Evolutionary conservation across 768 basidiomycete species (phyloP), one percentile per base, ranked within the genome.

Genomic region (Pilatotrama ljubarskyi): DNA sequence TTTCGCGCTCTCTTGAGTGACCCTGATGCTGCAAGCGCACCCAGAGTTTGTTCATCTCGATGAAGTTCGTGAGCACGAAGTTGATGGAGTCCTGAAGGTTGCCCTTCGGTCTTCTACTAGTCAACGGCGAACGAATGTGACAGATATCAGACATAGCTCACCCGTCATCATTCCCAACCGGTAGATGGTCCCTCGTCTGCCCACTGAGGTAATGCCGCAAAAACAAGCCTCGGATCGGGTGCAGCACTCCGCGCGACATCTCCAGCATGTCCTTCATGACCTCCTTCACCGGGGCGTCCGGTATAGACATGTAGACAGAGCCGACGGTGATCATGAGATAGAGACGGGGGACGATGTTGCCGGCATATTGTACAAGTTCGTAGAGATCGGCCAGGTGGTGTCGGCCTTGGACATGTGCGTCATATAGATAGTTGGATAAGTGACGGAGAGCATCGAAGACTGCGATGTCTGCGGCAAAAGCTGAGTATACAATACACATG

Each of bases 221-320:
- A 76, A 99, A 99, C 35, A 99, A 77, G 17, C 97, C 97, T 46
- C 97, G 83, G 50, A 95, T 93, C n/a, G 97, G 96, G 72, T 98
- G 95, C 63, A 98, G 81, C 5, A 99, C 94, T 61, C 97, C 97
- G 18, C 95, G 81, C 36, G 94, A 94, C 97, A 98, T 98, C 75
- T 99, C 97, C 90, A 99, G 90, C 96, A 98, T 98, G 75, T 99
- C 97, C 81, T 97, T 98, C 96, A 98, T 99, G 63, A 99, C 94
- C 77, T 99, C 96, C 80, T 95, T 97, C 56, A 98, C 88, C 4
- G 96, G 96, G 10, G 96, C 95, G 59, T 97, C 96, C 2, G 94
- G 87, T 51, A 98, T 88, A 26, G 94, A 95, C 97, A 99, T 98
- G 81, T 98, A 99, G 36, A 98, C 95, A 0, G 96, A 93, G 64